phyloP scores from a whole-genome alignment of 805 yeast species.

The Saccharomycopsis amapae region DNA sequence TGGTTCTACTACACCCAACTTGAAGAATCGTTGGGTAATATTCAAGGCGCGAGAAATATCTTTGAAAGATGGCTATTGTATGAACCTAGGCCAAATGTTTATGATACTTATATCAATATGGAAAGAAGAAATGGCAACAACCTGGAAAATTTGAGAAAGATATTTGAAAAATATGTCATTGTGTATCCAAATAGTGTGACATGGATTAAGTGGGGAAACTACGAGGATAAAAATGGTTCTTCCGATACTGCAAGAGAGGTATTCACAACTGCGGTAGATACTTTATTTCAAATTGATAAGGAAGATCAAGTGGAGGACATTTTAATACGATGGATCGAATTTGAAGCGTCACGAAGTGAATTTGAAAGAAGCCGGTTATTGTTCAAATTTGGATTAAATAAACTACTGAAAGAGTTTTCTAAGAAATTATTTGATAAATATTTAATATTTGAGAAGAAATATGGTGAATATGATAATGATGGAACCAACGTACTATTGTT shows the following conservation, averaged over 20 bases:
- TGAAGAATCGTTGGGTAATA: conserved; percentile 70
- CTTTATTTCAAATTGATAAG: conserved; percentile 29
- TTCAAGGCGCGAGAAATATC: conserved; percentile 51
- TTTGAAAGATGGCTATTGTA: conserved; percentile 77
- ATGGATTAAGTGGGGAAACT: conserved; percentile 72
- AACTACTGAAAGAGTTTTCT: conserved; percentile 34
- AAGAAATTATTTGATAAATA: conserved; percentile 35
- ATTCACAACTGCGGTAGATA: conserved; percentile 60
- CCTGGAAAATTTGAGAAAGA: conserved; percentile 45
- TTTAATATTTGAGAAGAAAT: conserved; percentile 57
- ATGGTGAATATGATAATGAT: conserved; percentile 40
- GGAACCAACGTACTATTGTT: conserved; percentile 48
- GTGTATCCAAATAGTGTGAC: conserved; percentile 45
- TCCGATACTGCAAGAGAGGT: conserved; percentile 49
- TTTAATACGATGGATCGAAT: conserved; percentile 52
- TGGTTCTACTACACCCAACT: conserved; percentile 81
- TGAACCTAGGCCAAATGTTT: conserved; percentile 62
- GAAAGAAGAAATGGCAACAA: conserved; percentile 31
- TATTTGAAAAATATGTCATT: conserved; percentile 51
- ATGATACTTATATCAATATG: conserved; percentile 68
- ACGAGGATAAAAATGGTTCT: conserved; percentile 56
- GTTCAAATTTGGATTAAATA: conserved; percentile 43
- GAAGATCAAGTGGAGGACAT: conserved; percentile 23
- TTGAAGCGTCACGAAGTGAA: conserved; percentile 60
- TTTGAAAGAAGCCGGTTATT: conserved; percentile 57